phyloP scores from a whole-genome alignment of 2,329 filamentous ascomycete species.

The Juglanconis oblonga region DNA sequence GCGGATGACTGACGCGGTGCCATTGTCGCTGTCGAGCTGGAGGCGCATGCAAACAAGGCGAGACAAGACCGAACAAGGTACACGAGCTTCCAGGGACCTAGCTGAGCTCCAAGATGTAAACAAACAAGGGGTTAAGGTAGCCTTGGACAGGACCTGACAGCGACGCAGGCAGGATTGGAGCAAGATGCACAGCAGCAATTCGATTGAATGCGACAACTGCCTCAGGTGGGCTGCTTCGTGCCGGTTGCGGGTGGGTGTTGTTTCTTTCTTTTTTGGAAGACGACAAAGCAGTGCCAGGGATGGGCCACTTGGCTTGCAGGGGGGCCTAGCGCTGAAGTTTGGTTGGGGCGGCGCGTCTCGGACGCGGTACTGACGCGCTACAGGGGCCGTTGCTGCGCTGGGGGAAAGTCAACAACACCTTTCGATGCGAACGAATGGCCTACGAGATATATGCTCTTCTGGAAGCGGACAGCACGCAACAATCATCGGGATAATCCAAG shows the following conservation, averaged over 20 bases:
- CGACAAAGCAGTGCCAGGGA: neutral
- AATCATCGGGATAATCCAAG: neutral
- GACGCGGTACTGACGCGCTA: neutral
- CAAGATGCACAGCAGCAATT: neutral
- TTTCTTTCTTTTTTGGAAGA: neutral
- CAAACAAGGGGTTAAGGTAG: neutral
- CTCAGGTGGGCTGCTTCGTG: neutral
- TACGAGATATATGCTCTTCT: neutral
- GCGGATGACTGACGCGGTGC: slow-evolving; percentile 32
- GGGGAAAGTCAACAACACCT: neutral
- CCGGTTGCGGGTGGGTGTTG: neutral
- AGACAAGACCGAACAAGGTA: neutral
- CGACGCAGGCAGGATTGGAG: neutral
- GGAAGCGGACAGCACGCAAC: neutral
- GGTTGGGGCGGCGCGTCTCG: neutral
- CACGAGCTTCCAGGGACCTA: too few relatives aligned
- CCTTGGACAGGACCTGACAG: neutral
- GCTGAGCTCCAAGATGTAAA: neutral
- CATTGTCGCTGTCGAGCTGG: slow-evolving; percentile 26
- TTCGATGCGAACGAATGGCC: too few relatives aligned
- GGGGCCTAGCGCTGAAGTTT: neutral
- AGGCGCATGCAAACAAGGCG: neutral
- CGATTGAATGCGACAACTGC: neutral
- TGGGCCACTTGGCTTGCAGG: neutral
- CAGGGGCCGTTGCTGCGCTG: neutral